Base-by-base conservation (phyloP, 768 basidiomycete genomes). In the Pholiota conissans region DNA sequence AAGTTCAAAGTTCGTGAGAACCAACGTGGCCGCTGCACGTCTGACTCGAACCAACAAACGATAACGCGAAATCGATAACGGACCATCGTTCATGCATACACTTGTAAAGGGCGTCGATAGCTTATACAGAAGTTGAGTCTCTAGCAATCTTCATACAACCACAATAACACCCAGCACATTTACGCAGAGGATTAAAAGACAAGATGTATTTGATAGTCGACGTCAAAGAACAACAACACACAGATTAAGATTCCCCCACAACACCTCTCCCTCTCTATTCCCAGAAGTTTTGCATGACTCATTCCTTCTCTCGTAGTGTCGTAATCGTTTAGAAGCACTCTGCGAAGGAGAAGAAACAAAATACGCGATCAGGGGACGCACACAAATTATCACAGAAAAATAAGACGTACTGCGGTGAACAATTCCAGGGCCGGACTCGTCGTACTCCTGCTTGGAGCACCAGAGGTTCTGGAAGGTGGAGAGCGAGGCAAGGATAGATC, bases 381-480 rank as follows among this genome's bases (percentile, higher is more conserved):
- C 47, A 35, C 9, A 22, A 29, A 20, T 27, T n/a, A 11, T 6
- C 16, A 6, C 9, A 22, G 1, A 20, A n/a, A 24, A 22, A 18
- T 54, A 27, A 27, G 49, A 63, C 45, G 60, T 71, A 85, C 84
- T 89, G 79, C 88, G 89, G 67, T 90, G 89, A 63, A 90, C 87
- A 60, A 91, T 90, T 56, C 82, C 85, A 61, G 89, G 89, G 46
- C 89, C 89, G 55, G 81, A 83, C 73, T 91, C 93, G 71, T 94
- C 93, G 76, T 94, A 95, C 78, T 95, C 93, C 68, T 93, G 90
- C 76, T 92, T 92, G 57, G 88, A 87, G 76, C 89, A 89, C 93
- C 95, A 97, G 76, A 95, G 78, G 72, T 94, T 95, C 80, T 96
- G 94, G 94, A 96, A 96, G 65, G 94, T 95, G 69, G 85, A 89